phyloP scores from a whole-genome alignment of 345 rosid genomes.

The Erysimum cheiranthoides region DNA sequence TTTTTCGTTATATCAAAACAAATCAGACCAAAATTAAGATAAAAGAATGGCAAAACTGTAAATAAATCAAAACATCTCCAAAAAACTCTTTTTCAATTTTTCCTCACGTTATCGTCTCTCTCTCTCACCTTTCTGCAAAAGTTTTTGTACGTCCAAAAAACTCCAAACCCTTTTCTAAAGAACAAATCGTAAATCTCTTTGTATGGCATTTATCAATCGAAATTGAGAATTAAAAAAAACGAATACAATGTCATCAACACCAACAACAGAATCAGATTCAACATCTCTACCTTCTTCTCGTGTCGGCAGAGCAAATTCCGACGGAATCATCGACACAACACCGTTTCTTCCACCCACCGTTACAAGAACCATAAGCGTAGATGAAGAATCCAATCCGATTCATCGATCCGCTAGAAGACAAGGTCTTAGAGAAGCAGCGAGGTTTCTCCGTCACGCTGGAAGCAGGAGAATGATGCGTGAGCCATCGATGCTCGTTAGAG shows the following conservation, averaged over 20 bases:
- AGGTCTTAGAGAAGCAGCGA: constrained; percentile 75
- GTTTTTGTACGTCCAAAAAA: background rate
- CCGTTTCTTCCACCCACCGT: constrained; percentile 53
- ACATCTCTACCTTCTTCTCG: constrained; percentile 31
- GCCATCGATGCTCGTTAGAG: constrained; percentile 46
- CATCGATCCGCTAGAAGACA: constrained; percentile 63
- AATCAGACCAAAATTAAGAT: too few relatives aligned
- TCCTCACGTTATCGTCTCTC: constrained; percentile 12
- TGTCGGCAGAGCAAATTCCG: constrained; percentile 51
- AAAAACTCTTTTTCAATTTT: background rate
- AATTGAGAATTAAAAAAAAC: constrained; percentile 7
- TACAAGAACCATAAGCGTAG: constrained; percentile 25
- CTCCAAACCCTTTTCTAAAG: background rate
- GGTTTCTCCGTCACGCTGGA: constrained; percentile 89
- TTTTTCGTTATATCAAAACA: too few relatives aligned
- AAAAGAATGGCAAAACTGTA: constrained; percentile 2
- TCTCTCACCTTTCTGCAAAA: constrained; percentile 5
- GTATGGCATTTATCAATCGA: constrained; percentile 29
- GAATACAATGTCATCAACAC: constrained; percentile 26
- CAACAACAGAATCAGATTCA: constrained; percentile 22
- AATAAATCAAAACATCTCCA: constrained; percentile 10
- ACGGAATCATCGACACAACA: constrained; percentile 75
- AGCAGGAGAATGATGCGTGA: constrained; percentile 80
- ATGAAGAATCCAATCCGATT: constrained; percentile 23
- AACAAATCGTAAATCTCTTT: constrained; percentile 9